phyloP scores from a whole-genome alignment of 1,284 basidiomycete species.

The Trichosporon sp. region DNA sequence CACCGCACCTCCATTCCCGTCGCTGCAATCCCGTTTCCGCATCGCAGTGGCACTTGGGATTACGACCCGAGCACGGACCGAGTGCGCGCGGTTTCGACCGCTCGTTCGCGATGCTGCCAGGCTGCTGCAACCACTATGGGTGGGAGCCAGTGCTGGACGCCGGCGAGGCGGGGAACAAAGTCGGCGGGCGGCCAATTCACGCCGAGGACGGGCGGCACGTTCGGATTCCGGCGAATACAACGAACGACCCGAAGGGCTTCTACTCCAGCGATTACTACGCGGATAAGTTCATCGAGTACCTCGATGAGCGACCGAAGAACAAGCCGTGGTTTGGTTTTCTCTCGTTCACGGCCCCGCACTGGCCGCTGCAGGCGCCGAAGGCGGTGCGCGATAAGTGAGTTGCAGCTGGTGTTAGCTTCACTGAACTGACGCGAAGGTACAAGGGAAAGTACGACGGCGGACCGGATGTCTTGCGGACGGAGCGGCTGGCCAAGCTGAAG shows the following conservation, averaged over 20 bases:
- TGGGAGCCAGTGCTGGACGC: slow-evolving; percentile 20
- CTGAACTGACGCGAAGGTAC: neutral
- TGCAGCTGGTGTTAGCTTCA: slow-evolving; percentile 22
- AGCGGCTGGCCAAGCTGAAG: slow-evolving; percentile 29
- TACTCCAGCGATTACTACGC: slow-evolving; percentile 34
- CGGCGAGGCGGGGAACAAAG: slow-evolving; percentile 9
- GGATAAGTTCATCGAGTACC: slow-evolving; percentile 28
- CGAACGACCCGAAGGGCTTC: slow-evolving; percentile 18
- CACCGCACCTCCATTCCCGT: neutral
- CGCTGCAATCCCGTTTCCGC: neutral
- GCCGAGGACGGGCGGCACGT: slow-evolving; percentile 1
- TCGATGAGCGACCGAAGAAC: slow-evolving; percentile 22
- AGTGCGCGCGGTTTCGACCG: slow-evolving; percentile 33
- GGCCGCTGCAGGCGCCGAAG: slow-evolving; percentile 31
- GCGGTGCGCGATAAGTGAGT: slow-evolving; percentile 26
- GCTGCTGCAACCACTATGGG: slow-evolving; percentile 33
- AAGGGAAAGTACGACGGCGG: slow-evolving; percentile 34
- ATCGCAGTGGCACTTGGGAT: slow-evolving; percentile 37
- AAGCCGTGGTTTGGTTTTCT: slow-evolving; percentile 29
- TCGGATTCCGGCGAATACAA: neutral
- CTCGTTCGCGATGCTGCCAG: slow-evolving; percentile 31
- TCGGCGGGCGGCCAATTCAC: slow-evolving; percentile 12
- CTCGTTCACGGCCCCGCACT: slow-evolving; percentile 27
- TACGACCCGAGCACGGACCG: slow-evolving; percentile 27
- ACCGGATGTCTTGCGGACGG: slow-evolving; percentile 30